These are phyloP conservation scores for Onygenales sp. DNA, from an alignment of 2,329 filamentous ascomycete genomes.

Conservation along the genomic window DNA sequence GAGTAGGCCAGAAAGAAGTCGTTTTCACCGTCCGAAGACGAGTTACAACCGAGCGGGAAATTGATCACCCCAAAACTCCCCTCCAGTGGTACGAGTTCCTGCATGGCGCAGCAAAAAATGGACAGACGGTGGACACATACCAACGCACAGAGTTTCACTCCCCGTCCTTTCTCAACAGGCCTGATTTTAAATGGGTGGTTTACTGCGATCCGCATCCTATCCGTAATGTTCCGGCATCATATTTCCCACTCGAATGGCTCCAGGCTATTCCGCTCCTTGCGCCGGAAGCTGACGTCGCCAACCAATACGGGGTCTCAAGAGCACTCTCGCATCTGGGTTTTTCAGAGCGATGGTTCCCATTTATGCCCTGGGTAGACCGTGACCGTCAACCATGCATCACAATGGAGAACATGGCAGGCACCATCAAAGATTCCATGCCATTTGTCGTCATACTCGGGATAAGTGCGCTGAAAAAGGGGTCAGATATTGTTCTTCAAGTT, in stretches of 20 bases:
- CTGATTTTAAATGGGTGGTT: constrained; percentile 6
- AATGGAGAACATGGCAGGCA: constrained; percentile 2
- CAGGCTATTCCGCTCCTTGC: constrained; percentile 7
- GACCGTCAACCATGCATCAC: constrained; percentile 7
- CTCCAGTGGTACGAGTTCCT: constrained; percentile 7
- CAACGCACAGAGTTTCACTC: constrained; percentile 7
- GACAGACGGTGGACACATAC: constrained; percentile 4
- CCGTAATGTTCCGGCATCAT: constrained; percentile 5
- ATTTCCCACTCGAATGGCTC: constrained; percentile 5
- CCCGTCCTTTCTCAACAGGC: constrained; percentile 4
- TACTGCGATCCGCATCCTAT: constrained; percentile 6
- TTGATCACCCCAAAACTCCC: constrained; percentile 5
- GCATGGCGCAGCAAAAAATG: constrained; percentile 5
- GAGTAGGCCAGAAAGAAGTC: constrained; percentile 6
- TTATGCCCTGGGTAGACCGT: constrained; percentile 7
- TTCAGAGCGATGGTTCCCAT: constrained; percentile 7
- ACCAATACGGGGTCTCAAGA: constrained; percentile 7
- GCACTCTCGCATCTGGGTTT: constrained; percentile 7
- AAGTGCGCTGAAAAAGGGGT: constrained; percentile 5
- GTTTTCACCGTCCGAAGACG: constrained; percentile 7
- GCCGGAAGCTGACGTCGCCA: constrained; percentile 5
- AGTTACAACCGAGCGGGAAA: constrained; percentile 1
- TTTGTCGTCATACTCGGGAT: constrained; percentile 3
- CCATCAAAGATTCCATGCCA: constrained; percentile 1
- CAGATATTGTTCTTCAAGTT: constrained; percentile 4